These are phyloP conservation scores for Hyphopichia fennica DNA, from an alignment of 1,139 yeast genomes.

Conservation along the genomic window DNA sequence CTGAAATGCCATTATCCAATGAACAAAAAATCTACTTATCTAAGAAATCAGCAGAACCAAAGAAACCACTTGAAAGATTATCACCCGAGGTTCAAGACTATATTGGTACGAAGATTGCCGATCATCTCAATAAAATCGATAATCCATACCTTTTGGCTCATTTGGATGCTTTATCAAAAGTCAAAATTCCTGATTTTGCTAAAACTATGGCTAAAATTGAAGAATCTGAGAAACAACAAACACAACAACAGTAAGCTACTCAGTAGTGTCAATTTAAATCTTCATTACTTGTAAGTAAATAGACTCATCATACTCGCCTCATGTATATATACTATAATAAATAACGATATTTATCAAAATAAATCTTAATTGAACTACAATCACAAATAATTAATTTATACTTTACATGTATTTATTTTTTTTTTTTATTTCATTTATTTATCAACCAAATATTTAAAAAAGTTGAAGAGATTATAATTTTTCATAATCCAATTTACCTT, in stretches of 20 bases:
- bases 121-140: slow-evolving; percentile 45
- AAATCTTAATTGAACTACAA: too few species aligned
- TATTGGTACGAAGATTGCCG: slow-evolving; percentile 69
- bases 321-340: slow-evolving; percentile 5
- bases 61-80: slow-evolving; percentile 49
- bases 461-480: slow-evolving; percentile 52
- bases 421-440: not conserved
- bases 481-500: slow-evolving; percentile 93
- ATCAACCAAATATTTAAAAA: not conserved
- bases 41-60: slow-evolving; percentile 52
- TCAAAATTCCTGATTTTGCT: slow-evolving; percentile 30
- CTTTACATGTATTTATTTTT: not conserved
- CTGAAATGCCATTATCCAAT: slow-evolving; percentile 75
- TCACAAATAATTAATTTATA: too few species aligned
- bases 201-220: slow-evolving; percentile 25
- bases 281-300: not conserved
- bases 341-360: not conserved
- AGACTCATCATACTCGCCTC: not conserved
- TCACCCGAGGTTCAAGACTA: slow-evolving; percentile 66
- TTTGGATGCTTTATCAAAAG: slow-evolving; percentile 39
- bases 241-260: too few species aligned
- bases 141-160: slow-evolving; percentile 40
- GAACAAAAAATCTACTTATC: slow-evolving; percentile 63
- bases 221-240: slow-evolving; percentile 4
- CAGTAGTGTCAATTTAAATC: not conserved